phyloP scores from a whole-genome alignment of 2,329 filamentous ascomycete genomes.

The Trematosphaeria pertusa region DNA sequence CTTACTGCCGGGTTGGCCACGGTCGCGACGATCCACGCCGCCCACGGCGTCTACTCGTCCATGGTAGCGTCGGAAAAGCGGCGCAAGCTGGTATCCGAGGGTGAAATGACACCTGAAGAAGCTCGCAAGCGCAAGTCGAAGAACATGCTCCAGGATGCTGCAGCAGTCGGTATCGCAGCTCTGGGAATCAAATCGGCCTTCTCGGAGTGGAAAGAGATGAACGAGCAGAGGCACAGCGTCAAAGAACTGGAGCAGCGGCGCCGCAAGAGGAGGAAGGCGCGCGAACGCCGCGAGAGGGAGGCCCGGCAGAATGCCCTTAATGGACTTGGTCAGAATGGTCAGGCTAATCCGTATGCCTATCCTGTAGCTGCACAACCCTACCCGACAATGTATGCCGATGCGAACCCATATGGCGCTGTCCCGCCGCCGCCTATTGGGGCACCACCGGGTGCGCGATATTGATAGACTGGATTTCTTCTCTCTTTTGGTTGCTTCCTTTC shows the following conservation, averaged over 20 bases:
- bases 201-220: constrained; percentile 72
- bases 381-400: constrained; percentile 53
- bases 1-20: constrained; percentile 71
- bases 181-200: constrained; percentile 72
- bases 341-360: constrained; percentile 48
- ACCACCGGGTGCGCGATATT: constrained; percentile 35
- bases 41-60: constrained; percentile 68
- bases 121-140: constrained; percentile 69
- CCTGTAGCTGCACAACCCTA: constrained; percentile 47
- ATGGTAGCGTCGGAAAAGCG: constrained; percentile 70
- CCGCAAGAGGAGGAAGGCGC: constrained; percentile 53
- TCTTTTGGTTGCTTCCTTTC: background rate
- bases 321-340: constrained; percentile 35
- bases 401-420: constrained; percentile 53
- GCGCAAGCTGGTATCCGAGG: constrained; percentile 65
- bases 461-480: constrained; percentile 21
- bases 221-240: constrained; percentile 64
- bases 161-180: constrained; percentile 71
- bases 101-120: constrained; percentile 68
- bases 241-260: constrained; percentile 61
- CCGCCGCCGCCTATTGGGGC: constrained; percentile 50
- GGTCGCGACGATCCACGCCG: constrained; percentile 73
- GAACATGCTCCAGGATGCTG: constrained; percentile 68
- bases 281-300: constrained; percentile 52
- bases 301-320: constrained; percentile 52